Conservation (phyloP, 176 grass and related monocot species). For the Zoysia pacifica region DNA sequence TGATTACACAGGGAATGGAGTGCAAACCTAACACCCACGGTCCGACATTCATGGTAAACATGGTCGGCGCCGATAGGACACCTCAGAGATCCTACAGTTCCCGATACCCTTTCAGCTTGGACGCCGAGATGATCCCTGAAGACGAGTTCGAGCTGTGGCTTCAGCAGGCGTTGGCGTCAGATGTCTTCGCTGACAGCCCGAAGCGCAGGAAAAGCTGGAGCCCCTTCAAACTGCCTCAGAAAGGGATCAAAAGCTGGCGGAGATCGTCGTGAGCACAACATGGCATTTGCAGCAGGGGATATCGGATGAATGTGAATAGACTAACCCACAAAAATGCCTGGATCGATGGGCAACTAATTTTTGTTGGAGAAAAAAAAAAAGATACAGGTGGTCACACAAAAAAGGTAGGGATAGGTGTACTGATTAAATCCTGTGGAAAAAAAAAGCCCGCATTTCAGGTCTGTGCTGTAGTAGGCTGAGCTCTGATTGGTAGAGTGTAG, state of each 20-base stretch:
- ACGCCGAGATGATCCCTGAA: conserved; percentile 88
- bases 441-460: conserved; percentile 21
- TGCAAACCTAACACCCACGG: conserved; percentile 97
- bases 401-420: conserved; percentile 18
- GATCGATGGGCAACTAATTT: conserved; percentile 43
- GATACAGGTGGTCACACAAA: conserved; percentile 11
- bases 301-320: conserved; percentile 52
- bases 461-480: conserved; percentile 10
- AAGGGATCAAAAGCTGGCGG: conserved; percentile 80
- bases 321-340: conserved; percentile 53
- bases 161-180: conserved; percentile 88
- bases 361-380: conserved; percentile 33
- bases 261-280: conserved; percentile 49
- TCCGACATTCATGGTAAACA: conserved; percentile 97
- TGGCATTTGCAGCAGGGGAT: conserved; percentile 9
- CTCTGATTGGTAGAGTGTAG: too few species aligned
- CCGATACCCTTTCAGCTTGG: conserved; percentile 83
- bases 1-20: conserved; percentile 78
- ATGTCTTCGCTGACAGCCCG: conserved; percentile 86
- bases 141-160: conserved; percentile 92
- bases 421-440: conserved; percentile 43
- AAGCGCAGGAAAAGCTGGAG: conserved; percentile 97
- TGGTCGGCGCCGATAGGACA: conserved; percentile 80
- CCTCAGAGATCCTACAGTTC: conserved; percentile 63
- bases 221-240: conserved; percentile 89